Base-by-base conservation (phyloP, 495 filamentous ascomycete genomes). In the Hypoxylon subgilvum region DNA sequence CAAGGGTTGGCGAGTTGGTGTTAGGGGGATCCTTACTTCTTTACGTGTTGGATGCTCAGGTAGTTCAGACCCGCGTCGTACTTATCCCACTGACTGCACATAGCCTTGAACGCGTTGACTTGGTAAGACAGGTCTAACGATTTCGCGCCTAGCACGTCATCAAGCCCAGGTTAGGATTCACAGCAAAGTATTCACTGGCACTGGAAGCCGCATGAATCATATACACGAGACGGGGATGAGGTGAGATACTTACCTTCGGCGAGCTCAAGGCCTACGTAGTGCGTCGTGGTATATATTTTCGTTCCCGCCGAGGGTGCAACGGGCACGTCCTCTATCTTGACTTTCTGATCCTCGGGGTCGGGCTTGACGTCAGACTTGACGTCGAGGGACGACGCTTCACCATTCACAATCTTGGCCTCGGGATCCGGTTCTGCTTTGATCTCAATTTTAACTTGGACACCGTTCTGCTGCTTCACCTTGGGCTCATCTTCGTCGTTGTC, bases 201-300 rank as follows among this genome's bases (percentile, higher is more conserved):
- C 61, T 84, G 80, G 52, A 83, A 69, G 43, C 76, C 76, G 49
- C 80, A 82, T 19, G 77, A 74, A 22, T 72, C 72, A 66, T 81
- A 80, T 58, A 73, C 80, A 83, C 52, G 72, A 66, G 40, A 75
- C 68, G 65, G 66, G 50, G 66, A 70, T 31, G n/a, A 50, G 23
- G 60, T 66, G 39, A 72, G 71, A 38, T 39, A 84, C 78, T 69
- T 73, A 88, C 86, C 84, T 74, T 84, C 79, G 25, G 76, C 70
- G 41, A 90, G 71, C 59, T 92, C 88, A 32, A 96, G 74, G 21
- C 92, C 92, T 63, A 96, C 86, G 67, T 96, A 96, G 58, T 89
- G 91, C 9, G 91, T 95, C 22, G 88, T 91, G 0, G 91, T 96
- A 66, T 88, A 93, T 13, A 95, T 83, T 49, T 76, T 86, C 21